A percentile compares a stretch with the other conserved stretches of the same genome.
Evolutionary conservation across 768 basidiomycete genomes (phyloP).

Genomic region (Rhizopogon vinicolor): DNA sequence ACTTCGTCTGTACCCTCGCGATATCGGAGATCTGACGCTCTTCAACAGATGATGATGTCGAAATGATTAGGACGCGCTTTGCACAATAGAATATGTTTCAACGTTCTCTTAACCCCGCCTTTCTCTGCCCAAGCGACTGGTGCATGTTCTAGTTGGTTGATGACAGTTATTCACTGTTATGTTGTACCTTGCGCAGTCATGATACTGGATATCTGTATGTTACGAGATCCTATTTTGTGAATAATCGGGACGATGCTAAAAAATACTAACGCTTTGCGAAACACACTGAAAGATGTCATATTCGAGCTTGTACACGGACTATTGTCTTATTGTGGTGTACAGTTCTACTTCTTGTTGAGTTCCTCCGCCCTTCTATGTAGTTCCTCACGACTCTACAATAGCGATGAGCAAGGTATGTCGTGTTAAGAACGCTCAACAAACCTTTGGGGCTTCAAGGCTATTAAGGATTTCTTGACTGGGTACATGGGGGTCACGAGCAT

Average conservation of each 20-base stretch:
- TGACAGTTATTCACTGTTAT: neutral
- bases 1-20: conserved; percentile 1
- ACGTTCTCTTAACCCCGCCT: neutral
- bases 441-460: conserved; percentile 44
- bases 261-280: no score
- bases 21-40: conserved; percentile 5
- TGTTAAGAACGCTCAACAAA: conserved; percentile 18
- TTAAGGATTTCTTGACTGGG: conserved; percentile 40
- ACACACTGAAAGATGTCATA: no score
- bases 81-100: conserved; percentile 8
- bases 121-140: neutral
- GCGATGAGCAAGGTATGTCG: neutral
- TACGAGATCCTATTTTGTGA: no score
- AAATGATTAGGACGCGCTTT: conserved; percentile 37
- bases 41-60: conserved; percentile 65
- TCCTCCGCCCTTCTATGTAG: conserved; percentile 41
- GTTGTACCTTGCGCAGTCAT: no score
- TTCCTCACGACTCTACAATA: conserved; percentile 45
- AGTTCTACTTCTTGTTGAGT: conserved; percentile 33
- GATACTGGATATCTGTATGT: neutral
- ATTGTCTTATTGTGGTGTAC: neutral
- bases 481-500: conserved; percentile 47
- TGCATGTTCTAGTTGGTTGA: neutral
- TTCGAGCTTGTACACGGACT: no score
- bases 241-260: no score